phyloP scores from a whole-genome alignment of 495 filamentous ascomycete genomes.

The Opeltia flavorubescens region DNA sequence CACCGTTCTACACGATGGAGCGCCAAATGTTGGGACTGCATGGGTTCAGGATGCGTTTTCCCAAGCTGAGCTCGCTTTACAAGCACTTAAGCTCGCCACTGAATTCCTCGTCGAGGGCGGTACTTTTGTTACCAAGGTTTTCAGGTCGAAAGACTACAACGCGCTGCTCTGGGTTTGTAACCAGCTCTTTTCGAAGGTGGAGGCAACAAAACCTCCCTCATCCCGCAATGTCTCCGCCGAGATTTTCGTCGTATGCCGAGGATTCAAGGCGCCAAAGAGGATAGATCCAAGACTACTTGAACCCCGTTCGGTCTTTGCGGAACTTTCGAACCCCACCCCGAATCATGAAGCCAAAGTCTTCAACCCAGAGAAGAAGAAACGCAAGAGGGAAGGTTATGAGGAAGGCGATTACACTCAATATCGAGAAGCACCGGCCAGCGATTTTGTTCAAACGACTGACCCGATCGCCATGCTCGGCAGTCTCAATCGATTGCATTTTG shows the following conservation, averaged over 20 bases:
- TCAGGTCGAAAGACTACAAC: constrained; percentile 96
- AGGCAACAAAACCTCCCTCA: constrained; percentile 93
- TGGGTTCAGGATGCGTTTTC: constrained; percentile 99
- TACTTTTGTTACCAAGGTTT: constrained; percentile 95
- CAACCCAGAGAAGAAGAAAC: constrained; percentile 91
- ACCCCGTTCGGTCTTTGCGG: constrained; percentile 81
- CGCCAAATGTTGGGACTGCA: constrained; percentile 92
- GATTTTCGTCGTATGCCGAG: constrained; percentile 94
- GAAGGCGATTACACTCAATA: constrained; percentile 89
- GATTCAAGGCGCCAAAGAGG: constrained; percentile 83
- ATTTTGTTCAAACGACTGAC: constrained; percentile 90
- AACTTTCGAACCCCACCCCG: constrained; percentile 73
- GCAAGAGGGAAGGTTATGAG: constrained; percentile 93
- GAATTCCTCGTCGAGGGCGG: constrained; percentile 86
- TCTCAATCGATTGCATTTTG: constrained; percentile 71
- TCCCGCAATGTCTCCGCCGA: constrained; percentile 92
- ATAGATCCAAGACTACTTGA: constrained; percentile 91
- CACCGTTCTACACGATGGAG: constrained; percentile 93
- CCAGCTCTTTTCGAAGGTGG: constrained; percentile 85
- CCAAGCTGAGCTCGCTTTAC: constrained; percentile 86
- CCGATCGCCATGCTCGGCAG: constrained; percentile 90
- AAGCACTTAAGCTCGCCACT: constrained; percentile 83
- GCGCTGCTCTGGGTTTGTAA: constrained; percentile 94
- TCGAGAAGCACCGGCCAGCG: constrained; percentile 72
- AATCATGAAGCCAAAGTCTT: constrained; percentile 98